Base-by-base conservation (phyloP, 2,329 filamentous ascomycete genomes). In the Exophiala xenobiotica region DNA sequence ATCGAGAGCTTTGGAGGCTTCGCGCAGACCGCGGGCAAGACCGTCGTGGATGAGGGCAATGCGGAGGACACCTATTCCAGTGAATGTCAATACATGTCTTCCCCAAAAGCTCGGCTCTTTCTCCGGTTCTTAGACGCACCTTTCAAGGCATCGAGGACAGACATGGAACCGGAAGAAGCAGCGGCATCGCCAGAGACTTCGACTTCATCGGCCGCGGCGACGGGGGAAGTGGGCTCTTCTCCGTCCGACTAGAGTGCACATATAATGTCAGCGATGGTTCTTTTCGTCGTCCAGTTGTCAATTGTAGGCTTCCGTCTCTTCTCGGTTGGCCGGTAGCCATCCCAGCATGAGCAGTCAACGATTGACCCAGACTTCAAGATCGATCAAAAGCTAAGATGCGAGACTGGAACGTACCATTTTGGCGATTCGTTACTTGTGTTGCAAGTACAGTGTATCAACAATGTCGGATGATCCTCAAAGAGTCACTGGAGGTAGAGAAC, bases 21-120 rank as follows among this genome's bases (percentile, higher is more conserved):
- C 93, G 68, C 93, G 91, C 70, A 99, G 90, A 79, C 93, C 93
- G 69, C 93, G 91, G 73, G 93, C 93, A 68, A 99, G 91, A 75
- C 93, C 93, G 75, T 99, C 93, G 87, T 99, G 92, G 87, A 97
- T 96, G 69, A 99, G 88, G 62, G 93, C 87, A 74, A 97, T 88
- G 83, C 96, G 96, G 73, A 99, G 84, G 64, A 96, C 93, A 75
- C 93, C 61, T 63, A 35, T 39, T 9, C 3, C 20, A 11, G 7
- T 24, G 2, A 8, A 14, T 20, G 37, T 54, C 20, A 54, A 37
- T 16, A 18, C n/a, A 14, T 9, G 14, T 19, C 33, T 22, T 23
- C 46, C 11, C 24, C 38, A 7, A 27, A 6, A 5, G 3, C 9
- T 7, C 20, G 19, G 39, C 6, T 31, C 9, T 24, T 22, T 27